Conservation (phyloP, 1,139 yeast genomes). For the Candida pseudoviswanathii region DNA sequence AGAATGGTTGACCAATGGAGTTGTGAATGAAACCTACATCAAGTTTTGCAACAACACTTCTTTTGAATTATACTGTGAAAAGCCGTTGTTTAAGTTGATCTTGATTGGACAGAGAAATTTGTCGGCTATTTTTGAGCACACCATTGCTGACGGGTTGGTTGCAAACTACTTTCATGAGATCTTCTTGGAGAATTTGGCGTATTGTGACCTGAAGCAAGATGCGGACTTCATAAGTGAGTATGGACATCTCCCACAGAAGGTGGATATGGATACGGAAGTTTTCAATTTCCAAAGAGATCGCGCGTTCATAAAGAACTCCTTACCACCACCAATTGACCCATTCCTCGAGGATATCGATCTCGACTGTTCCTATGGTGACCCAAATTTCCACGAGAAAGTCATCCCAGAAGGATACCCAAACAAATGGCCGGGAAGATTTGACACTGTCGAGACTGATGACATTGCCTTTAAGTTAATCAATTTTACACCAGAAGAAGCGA, state of each 20-base stretch:
- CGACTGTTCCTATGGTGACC: constrained; percentile 29
- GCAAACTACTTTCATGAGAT: constrained; percentile 42
- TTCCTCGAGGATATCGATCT: constrained; percentile 26
- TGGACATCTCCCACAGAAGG: constrained; percentile 14
- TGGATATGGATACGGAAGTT: constrained; percentile 12
- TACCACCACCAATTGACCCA: constrained; percentile 40
- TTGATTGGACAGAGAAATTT: constrained; percentile 27
- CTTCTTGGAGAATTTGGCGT: constrained; percentile 31
- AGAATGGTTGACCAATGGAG: constrained; percentile 20
- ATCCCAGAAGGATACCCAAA: constrained; percentile 25
- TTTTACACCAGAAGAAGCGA: constrained; percentile 28
- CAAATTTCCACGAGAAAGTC: constrained; percentile 24
- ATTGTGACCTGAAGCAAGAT: constrained; percentile 13
- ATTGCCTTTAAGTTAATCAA: constrained; percentile 36
- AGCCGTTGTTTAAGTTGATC: constrained; percentile 37
- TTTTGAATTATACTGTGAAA: constrained; percentile 27
- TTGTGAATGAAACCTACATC: constrained; percentile 31
- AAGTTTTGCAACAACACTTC: constrained; percentile 23
- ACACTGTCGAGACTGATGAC: constrained; percentile 20
- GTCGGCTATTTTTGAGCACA: constrained; percentile 39
- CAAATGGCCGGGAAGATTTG: constrained; percentile 40
- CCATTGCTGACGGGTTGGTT: constrained; percentile 47
- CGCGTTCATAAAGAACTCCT: constrained; percentile 24
- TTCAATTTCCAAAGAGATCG: constrained; percentile 26
- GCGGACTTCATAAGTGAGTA: constrained; percentile 15